A percentile compares a stretch with the other conserved stretches of the same genome.
Conservation (phyloP, 2,329 filamentous ascomycete species). For the Colletotrichum orbiculare region DNA sequence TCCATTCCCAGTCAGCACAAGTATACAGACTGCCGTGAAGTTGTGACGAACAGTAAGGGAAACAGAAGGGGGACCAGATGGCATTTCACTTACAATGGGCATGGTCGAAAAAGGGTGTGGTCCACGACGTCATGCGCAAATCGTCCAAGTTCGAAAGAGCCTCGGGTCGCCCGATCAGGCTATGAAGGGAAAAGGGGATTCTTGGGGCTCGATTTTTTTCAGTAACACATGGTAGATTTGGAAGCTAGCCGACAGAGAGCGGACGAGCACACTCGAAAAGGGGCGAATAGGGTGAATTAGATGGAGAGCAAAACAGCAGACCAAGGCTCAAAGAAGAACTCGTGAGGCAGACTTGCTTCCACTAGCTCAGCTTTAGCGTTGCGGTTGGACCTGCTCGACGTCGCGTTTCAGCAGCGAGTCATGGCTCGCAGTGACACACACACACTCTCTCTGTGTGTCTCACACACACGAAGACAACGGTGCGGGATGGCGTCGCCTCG, state of each 20-base stretch:
- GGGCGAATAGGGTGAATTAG: neutral
- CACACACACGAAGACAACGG: conserved; percentile 9
- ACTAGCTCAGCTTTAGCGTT: conserved; percentile 17
- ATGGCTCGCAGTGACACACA: conserved; percentile 11
- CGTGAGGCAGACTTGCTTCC: conserved; percentile 1
- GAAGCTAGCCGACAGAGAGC: neutral
- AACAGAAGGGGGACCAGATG: neutral
- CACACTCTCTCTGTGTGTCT: neutral
- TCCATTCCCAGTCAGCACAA: neutral
- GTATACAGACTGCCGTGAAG: no score
- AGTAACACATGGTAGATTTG: no score
- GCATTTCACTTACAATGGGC: conserved; percentile 8
- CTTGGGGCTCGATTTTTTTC: neutral
- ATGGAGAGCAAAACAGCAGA: no score
- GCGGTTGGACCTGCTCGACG: conserved; percentile 22
- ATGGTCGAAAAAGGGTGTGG: conserved; percentile 2
- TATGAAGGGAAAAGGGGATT: neutral
- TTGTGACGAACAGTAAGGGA: neutral
- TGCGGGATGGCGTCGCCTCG: conserved; percentile 23
- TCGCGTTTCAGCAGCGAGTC: conserved; percentile 35
- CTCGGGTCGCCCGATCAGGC: conserved; percentile 11
- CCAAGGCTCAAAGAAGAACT: no score
- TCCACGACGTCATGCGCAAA: conserved; percentile 12
- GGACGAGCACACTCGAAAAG: conserved; percentile 11
- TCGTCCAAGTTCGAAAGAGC: neutral